Conservation (phyloP, 352 stramenopile species). For the Pythium aristosporum region DNA sequence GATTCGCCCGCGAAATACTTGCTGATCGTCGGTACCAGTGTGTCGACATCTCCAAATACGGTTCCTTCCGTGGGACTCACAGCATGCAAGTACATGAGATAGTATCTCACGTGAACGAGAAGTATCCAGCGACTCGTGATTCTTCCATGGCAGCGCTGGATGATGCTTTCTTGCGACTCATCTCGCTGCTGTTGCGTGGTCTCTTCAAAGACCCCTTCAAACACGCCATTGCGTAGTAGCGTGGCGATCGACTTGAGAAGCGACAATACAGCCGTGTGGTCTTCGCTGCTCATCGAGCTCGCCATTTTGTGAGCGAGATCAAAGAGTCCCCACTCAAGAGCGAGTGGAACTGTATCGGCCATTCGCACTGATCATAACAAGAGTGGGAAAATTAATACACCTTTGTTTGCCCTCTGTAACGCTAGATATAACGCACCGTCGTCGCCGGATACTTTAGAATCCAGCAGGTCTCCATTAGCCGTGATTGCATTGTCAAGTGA, state of each 20-base stretch:
- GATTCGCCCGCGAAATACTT: slow-evolving; percentile 31
- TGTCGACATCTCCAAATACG: slow-evolving; percentile 56
- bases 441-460: slow-evolving; percentile 34
- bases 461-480: slow-evolving; percentile 62
- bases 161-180: slow-evolving; percentile 33
- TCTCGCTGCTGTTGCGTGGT: slow-evolving; percentile 17
- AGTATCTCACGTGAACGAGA: slow-evolving; percentile 65
- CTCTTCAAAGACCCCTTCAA: slow-evolving; percentile 40
- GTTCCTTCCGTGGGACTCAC: slow-evolving; percentile 72
- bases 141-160: slow-evolving; percentile 42
- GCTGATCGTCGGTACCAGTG: slow-evolving; percentile 45
- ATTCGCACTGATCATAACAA: slow-evolving; percentile 35
- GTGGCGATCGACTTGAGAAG: slow-evolving; percentile 57
- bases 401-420: too few relatives aligned
- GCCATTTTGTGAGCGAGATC: slow-evolving; percentile 62
- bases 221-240: slow-evolving; percentile 56
- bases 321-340: slow-evolving; percentile 72
- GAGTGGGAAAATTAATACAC: slow-evolving; percentile 8
- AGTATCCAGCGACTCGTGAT: slow-evolving; percentile 55
- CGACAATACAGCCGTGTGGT: slow-evolving; percentile 59
- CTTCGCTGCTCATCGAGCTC: slow-evolving; percentile 83
- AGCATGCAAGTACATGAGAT: slow-evolving; percentile 66
- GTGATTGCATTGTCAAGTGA: slow-evolving; percentile 74
- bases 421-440: slow-evolving; percentile 40
- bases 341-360: slow-evolving; percentile 57